phyloP scores from a whole-genome alignment of 352 stramenopile genomes.

The Phytopythium boreale region DNA sequence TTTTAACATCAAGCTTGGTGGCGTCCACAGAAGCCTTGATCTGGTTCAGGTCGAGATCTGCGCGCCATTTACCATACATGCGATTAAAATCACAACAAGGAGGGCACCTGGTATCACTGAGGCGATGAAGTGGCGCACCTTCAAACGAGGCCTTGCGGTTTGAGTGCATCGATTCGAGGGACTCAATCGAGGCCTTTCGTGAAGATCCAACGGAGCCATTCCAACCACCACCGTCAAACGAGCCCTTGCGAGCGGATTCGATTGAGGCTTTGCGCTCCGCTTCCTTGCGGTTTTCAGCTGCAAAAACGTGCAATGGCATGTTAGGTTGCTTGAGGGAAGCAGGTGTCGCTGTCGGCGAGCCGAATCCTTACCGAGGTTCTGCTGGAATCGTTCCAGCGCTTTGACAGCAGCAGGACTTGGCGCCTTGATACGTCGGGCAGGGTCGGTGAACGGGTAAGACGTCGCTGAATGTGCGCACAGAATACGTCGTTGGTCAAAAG shows the following conservation, averaged over 20 bases:
- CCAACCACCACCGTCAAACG: conserved; percentile 29
- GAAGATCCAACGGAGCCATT: conserved; percentile 12
- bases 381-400: conserved; percentile 53
- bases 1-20: conserved; percentile 44
- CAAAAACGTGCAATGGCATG: conserved; percentile 1
- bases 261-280: conserved; percentile 30
- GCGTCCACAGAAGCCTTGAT: conserved; percentile 58
- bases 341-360: background rate
- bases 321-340: background rate
- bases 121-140: conserved; percentile 10
- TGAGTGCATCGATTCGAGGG: conserved; percentile 34
- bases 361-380: conserved; percentile 39
- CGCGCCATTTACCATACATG: background rate
- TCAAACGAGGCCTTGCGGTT: conserved; percentile 35
- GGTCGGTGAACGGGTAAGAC: conserved; percentile 65
- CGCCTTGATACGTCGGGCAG: conserved; percentile 32
- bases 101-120: background rate
- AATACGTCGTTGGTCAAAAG: too few species aligned
- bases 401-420: conserved; percentile 40
- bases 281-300: conserved; percentile 28
- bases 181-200: conserved; percentile 24
- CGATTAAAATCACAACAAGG: conserved; percentile 1
- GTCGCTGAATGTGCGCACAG: conserved; percentile 20
- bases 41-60: conserved; percentile 51
- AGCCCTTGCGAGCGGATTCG: conserved; percentile 29